Conservation (phyloP, 257 asterid genomes). For the Perilla frutescens region DNA sequence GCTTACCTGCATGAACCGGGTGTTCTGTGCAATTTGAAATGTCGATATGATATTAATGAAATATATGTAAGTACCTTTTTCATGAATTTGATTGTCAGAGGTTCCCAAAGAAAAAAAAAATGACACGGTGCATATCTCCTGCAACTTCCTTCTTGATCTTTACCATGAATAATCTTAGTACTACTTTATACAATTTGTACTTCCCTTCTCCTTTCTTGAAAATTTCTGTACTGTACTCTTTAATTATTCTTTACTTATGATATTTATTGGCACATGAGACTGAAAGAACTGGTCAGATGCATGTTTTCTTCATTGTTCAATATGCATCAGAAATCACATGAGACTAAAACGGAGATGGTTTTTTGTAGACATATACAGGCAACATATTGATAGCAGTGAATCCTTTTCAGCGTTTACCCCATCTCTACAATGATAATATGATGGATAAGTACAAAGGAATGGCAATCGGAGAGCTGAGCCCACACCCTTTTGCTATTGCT, state of each 20-base stretch:
- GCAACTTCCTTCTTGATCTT: constrained; percentile 19
- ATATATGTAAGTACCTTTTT: constrained; percentile 69
- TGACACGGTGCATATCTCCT: constrained; percentile 4
- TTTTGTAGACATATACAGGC: constrained; percentile 87
- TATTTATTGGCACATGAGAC: background rate
- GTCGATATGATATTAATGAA: constrained; percentile 73
- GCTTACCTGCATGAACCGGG: constrained; percentile 96
- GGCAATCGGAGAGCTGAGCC: constrained; percentile 79
- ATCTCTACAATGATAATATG: constrained; percentile 64
- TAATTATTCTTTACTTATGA: background rate
- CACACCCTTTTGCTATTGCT: constrained; percentile 92
- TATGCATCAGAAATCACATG: constrained; percentile 21
- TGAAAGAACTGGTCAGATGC: background rate
- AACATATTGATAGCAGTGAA: constrained; percentile 91
- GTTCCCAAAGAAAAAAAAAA: constrained; percentile 16
- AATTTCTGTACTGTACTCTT: background rate
- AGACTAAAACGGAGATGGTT: constrained; percentile 31
- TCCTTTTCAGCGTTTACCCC: constrained; percentile 80
- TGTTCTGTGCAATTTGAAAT: constrained; percentile 72
- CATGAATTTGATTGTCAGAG: background rate
- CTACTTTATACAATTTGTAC: background rate
- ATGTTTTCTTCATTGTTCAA: constrained; percentile 10
- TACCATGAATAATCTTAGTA: constrained; percentile 2
- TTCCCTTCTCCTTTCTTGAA: background rate
- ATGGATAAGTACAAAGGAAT: constrained; percentile 81